Conservation (phyloP, 1,284 basidiomycete genomes). For the Austroboletus niveus region DNA sequence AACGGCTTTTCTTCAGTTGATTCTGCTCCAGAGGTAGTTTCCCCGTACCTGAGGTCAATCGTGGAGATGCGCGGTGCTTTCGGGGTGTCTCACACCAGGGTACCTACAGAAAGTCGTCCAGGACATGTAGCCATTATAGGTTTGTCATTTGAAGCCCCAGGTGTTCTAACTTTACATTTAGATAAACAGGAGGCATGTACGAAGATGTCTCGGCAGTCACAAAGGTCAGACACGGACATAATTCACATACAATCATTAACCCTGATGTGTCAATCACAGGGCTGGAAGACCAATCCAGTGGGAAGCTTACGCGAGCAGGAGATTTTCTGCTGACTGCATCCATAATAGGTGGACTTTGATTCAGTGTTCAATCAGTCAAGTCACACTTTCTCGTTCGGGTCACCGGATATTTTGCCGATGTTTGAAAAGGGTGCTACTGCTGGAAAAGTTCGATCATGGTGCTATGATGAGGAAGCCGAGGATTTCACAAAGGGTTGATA, state of each 20-base stretch:
- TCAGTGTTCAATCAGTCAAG: conserved; percentile 86
- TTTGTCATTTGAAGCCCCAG: conserved; percentile 26
- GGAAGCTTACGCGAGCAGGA: conserved; percentile 11
- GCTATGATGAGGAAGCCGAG: conserved; percentile 77
- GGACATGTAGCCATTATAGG: conserved; percentile 91
- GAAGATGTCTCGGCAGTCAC: conserved; percentile 91
- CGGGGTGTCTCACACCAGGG: conserved; percentile 84
- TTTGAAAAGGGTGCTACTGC: conserved; percentile 76
- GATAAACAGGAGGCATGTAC: conserved; percentile 74
- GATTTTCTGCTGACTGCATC: conserved; percentile 7
- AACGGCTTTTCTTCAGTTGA: conserved; percentile 57
- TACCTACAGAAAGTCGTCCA: conserved; percentile 87
- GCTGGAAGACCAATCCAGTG: conserved; percentile 90
- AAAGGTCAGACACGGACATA: conserved; percentile 47
- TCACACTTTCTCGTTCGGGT: conserved; percentile 82
- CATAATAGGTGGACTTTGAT: conserved; percentile 74
- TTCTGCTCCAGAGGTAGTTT: conserved; percentile 61
- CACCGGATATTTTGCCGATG: conserved; percentile 90
- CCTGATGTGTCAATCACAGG: conserved; percentile 40
- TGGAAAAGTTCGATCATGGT: conserved; percentile 74
- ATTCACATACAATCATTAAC: conserved; percentile 7
- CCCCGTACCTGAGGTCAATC: conserved; percentile 73
- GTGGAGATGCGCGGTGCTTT: conserved; percentile 70
- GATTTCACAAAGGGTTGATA: conserved; percentile 77
- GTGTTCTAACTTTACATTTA: conserved; percentile 6